Evolutionary conservation across 1,284 basidiomycete genomes (phyloP).

Genomic region (Gastroboletus turbinatus): DNA sequence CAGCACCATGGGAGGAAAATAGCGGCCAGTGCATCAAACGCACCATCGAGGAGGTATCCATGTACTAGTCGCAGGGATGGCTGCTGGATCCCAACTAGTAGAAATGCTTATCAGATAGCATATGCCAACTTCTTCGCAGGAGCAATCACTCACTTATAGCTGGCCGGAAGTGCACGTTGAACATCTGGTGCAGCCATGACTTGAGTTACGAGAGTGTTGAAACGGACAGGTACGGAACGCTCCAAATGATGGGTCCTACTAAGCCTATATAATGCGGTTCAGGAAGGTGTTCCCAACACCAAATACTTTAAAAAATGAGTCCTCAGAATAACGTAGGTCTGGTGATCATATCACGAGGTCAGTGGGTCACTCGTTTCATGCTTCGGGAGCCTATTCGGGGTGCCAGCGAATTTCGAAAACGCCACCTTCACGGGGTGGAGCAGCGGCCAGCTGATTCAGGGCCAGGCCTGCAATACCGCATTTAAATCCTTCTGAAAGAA

Average conservation of each 20-base stretch:
- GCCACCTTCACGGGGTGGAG: too few relatives aligned
- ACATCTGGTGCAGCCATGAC: conserved; percentile 25
- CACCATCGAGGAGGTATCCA: conserved; percentile 30
- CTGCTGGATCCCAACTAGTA: conserved; percentile 28
- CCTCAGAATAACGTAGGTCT: conserved; percentile 1
- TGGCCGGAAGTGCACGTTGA: conserved; percentile 14
- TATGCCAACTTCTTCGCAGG: neutral
- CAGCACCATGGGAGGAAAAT: neutral
- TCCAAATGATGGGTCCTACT: neutral
- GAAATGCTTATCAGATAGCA: conserved; percentile 1
- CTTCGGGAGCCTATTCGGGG: neutral
- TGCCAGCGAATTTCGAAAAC: neutral
- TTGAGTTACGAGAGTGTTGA: neutral
- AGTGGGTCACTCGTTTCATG: neutral
- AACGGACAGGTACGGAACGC: neutral
- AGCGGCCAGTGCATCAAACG: neutral
- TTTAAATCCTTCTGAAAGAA: neutral
- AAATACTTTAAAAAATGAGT: neutral
- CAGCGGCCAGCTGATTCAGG: neutral
- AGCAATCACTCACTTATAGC: conserved; percentile 17
- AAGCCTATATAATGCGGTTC: neutral
- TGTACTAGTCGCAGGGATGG: conserved; percentile 22
- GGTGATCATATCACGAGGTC: neutral
- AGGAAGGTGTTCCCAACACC: neutral
- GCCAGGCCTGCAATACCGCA: neutral